These are phyloP conservation scores for Candida glaebosa DNA, from an alignment of 805 yeast species.

Conservation along the genomic window DNA sequence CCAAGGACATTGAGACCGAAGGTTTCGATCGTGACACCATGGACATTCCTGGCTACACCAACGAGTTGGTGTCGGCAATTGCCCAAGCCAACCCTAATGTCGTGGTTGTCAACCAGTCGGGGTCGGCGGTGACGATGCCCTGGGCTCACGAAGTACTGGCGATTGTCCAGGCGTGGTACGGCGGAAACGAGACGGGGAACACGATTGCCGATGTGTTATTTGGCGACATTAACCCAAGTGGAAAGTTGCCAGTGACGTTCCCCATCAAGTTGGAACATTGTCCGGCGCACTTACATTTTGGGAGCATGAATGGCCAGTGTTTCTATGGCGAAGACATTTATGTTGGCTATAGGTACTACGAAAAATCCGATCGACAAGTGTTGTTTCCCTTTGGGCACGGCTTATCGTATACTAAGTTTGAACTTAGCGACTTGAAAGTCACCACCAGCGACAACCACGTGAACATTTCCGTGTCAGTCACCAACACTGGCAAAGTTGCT, in stretches of 20 bases:
- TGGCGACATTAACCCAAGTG: conserved; percentile 59
- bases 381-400: conserved; percentile 64
- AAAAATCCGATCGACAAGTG: conserved; percentile 45
- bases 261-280: conserved; percentile 22
- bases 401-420: conserved; percentile 54
- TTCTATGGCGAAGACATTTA: conserved; percentile 58
- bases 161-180: conserved; percentile 43
- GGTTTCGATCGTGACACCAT: conserved; percentile 27
- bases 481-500: conserved; percentile 44
- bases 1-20: conserved; percentile 29
- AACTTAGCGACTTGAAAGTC: conserved; percentile 35
- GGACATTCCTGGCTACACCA: conserved; percentile 28
- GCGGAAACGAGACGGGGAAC: conserved; percentile 56
- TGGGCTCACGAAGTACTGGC: conserved; percentile 37
- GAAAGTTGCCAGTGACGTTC: conserved; percentile 39
- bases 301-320: conserved; percentile 27
- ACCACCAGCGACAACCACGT: conserved; percentile 22
- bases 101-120: conserved; percentile 31
- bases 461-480: conserved; percentile 37
- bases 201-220: conserved; percentile 58
- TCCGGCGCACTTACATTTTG: conserved; percentile 27
- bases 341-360: conserved; percentile 62
- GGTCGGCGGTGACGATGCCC: conserved; percentile 31
- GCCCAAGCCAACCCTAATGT: conserved; percentile 25
- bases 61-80: conserved; percentile 23